phyloP scores from a whole-genome alignment of 768 basidiomycete species.

The Suillus lakei region DNA sequence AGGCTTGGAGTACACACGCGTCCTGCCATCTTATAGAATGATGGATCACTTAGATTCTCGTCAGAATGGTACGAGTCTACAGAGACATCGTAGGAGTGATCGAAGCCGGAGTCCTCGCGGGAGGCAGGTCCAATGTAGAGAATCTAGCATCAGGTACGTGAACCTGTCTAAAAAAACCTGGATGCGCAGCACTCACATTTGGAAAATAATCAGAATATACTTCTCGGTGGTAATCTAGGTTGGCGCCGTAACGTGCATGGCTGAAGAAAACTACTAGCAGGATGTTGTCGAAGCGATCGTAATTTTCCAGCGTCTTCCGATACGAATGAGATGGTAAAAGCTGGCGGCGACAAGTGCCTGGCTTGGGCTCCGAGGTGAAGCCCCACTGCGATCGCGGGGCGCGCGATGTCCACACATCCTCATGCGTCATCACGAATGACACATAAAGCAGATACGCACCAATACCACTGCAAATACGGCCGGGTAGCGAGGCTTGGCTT shows the following conservation, averaged over 20 bases:
- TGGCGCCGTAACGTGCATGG: conserved; percentile 50
- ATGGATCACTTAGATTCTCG: conserved; percentile 44
- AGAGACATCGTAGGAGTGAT: conserved; percentile 53
- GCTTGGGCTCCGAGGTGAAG: conserved; percentile 2
- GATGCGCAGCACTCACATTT: conserved; percentile 40
- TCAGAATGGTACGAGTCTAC: conserved; percentile 52
- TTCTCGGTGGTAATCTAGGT: conserved; percentile 50
- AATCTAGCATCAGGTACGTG: conserved; percentile 35
- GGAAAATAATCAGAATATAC: conserved; percentile 54
- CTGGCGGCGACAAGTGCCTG: conserved; percentile 24
- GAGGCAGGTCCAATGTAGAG: conserved; percentile 52
- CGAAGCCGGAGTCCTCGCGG: conserved; percentile 51
- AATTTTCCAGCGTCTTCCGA: conserved; percentile 25
- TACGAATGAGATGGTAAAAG: conserved; percentile 21
- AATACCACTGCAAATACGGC: conserved; percentile 8
- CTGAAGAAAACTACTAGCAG: conserved; percentile 56
- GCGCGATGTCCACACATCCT: conserved; percentile 6
- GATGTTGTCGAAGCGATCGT: conserved; percentile 45
- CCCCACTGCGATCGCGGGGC: background rate
- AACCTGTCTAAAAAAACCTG: background rate
- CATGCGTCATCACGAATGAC: background rate
- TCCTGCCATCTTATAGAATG: conserved; percentile 48
- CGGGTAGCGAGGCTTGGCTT: background rate
- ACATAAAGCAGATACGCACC: background rate
- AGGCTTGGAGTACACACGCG: conserved; percentile 33